These are phyloP conservation scores for Yarrowia sp. DNA, from an alignment of 805 yeast genomes.

Conservation along the genomic window DNA sequence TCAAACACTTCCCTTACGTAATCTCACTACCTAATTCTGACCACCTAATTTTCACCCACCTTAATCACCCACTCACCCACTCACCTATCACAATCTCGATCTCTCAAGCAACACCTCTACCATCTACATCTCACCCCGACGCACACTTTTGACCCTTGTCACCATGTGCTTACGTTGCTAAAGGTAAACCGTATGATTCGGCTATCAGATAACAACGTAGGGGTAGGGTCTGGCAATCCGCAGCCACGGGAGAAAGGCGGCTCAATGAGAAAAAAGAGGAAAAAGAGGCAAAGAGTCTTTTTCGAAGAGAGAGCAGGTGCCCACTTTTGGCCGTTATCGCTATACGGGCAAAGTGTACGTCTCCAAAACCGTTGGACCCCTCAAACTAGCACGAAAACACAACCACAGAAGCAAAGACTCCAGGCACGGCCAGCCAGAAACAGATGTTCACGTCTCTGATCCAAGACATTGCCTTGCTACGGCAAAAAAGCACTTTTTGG, in stretches of 20 bases:
- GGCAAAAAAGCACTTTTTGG: slow-evolving; percentile 3
- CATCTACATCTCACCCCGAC: not conserved
- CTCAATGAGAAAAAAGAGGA: not conserved
- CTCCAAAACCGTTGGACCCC: no score
- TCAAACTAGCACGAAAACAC: no score
- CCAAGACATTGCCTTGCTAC: slow-evolving; percentile 1
- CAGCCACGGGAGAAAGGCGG: not conserved
- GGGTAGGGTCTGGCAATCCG: not conserved
- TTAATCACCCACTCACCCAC: no score
- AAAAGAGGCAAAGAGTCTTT: not conserved
- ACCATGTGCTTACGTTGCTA: slow-evolving; percentile 30
- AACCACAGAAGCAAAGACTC: no score
- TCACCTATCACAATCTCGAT: no score
- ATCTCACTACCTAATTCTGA: no score
- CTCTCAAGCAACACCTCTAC: slow-evolving; percentile 5
- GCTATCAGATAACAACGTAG: slow-evolving; percentile 12
- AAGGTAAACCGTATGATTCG: slow-evolving; percentile 26
- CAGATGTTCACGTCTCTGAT: no score
- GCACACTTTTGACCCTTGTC: slow-evolving; percentile 16
- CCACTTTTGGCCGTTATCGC: not conserved
- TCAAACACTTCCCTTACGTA: no score
- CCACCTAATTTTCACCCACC: no score
- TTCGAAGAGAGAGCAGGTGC: not conserved
- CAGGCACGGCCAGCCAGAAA: no score
- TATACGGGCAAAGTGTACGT: not conserved